A percentile compares a stretch with the other conserved stretches of the same genome.
These are phyloP conservation scores for Paecilomyces fulvus DNA, from an alignment of 2,329 filamentous ascomycete genomes.

Conservation along the genomic window DNA sequence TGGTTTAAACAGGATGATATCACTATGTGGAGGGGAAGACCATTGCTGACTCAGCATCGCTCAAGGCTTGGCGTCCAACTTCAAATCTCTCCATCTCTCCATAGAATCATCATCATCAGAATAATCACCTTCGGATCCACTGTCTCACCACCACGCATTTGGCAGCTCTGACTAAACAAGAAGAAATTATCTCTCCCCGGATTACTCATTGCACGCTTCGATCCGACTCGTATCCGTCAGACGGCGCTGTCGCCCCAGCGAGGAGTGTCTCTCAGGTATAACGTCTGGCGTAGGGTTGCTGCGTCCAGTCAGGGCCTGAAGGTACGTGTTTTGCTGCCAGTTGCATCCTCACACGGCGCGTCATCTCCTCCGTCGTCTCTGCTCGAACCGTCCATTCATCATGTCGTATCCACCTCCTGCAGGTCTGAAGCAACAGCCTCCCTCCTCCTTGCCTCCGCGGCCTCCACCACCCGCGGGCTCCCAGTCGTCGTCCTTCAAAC, in stretches of 20 bases:
- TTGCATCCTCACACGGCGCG: constrained; percentile 18
- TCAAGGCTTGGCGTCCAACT: neutral
- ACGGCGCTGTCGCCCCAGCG: neutral
- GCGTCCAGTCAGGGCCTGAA: constrained; percentile 29
- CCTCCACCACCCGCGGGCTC: constrained; percentile 55
- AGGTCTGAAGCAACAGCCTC: constrained; percentile 51
- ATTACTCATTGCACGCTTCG: neutral
- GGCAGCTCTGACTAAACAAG: neutral
- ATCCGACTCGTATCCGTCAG: neutral
- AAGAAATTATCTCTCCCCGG: neutral
- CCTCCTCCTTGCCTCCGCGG: constrained; percentile 64
- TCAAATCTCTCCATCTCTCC: neutral
- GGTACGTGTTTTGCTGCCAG: constrained; percentile 32
- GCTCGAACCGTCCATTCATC: constrained; percentile 41
- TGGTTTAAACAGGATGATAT: neutral
- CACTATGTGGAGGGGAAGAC: neutral
- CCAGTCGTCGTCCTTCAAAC: constrained; percentile 35
- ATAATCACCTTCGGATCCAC: neutral
- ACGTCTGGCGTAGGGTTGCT: constrained; percentile 27
- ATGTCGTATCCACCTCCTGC: constrained; percentile 84
- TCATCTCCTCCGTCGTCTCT: constrained; percentile 19
- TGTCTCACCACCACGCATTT: neutral
- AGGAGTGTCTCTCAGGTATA: constrained; percentile 19
- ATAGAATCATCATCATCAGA: too few relatives aligned
- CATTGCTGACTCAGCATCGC: neutral